phyloP scores from a whole-genome alignment of 257 asterid genomes.

The Gynochthodes officinalis region DNA sequence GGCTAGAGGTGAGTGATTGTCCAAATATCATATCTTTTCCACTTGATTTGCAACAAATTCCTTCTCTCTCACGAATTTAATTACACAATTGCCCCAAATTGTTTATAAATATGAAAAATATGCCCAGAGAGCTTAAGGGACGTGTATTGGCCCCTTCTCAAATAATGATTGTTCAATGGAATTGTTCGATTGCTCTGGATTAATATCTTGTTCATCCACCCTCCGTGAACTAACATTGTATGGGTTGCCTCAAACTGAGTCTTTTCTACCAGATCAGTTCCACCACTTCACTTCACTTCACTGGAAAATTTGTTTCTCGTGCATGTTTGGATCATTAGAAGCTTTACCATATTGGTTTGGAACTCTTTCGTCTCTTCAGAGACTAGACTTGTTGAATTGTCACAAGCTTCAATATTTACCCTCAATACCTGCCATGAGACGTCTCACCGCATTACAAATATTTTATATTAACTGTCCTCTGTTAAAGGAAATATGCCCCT shows the following conservation, averaged over 20 bases:
- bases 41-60: background rate
- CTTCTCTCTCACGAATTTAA: background rate
- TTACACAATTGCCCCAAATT: constrained; percentile 10
- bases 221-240: rapidly evolving
- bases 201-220: background rate
- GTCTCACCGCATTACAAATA: background rate
- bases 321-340: constrained; percentile 14
- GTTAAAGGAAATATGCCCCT: background rate
- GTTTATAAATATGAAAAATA: background rate
- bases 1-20: rapidly evolving
- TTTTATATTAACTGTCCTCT: background rate
- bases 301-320: rapidly evolving
- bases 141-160: constrained; percentile 14
- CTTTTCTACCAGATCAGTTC: constrained; percentile 17
- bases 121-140: too few species aligned
- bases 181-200: constrained; percentile 1
- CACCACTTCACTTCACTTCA: constrained; percentile 17
- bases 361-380: constrained; percentile 11
- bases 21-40: constrained; percentile 8
- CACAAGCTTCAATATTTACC: constrained; percentile 17
- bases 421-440: constrained; percentile 9
- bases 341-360: constrained; percentile 27
- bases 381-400: rapidly evolving
- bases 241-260: constrained; percentile 10
- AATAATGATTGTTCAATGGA: background rate